Conservation (phyloP, 169 alveolate genomes). For the Cryptosporidium felis region DNA sequence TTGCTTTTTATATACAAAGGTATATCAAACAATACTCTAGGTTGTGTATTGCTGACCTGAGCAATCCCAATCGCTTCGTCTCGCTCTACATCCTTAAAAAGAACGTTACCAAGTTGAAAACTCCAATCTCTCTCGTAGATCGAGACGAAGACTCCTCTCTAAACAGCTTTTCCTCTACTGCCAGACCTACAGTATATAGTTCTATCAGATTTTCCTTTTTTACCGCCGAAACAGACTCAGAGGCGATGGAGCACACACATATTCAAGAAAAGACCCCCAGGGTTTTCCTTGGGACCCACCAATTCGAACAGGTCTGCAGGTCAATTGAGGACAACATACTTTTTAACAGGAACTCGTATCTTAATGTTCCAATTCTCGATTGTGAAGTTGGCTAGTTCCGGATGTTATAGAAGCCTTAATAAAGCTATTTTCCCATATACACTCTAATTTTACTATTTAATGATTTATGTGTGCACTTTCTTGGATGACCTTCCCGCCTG, state of each 20-base stretch:
- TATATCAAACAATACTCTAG: constrained; percentile 1
- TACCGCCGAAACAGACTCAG: too few species aligned
- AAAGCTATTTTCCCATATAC: too few species aligned
- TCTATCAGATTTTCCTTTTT: not conserved
- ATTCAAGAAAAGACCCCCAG: too few species aligned
- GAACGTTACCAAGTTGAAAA: not conserved
- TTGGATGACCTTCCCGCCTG: too few species aligned
- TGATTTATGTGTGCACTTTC: too few species aligned
- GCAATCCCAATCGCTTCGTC: not conserved
- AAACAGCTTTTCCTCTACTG: not conserved
- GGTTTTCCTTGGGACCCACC: too few species aligned
- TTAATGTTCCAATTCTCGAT: not conserved
- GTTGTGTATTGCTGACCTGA: not conserved
- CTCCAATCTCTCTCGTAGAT: not conserved
- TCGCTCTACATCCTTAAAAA: not conserved
- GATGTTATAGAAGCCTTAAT: too few species aligned
- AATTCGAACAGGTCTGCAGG: not conserved
- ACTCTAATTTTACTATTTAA: too few species aligned
- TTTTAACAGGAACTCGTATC: not conserved
- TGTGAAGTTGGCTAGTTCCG: too few species aligned
- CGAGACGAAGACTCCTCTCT: not conserved
- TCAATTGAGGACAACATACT: not conserved
- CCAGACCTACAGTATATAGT: not conserved
- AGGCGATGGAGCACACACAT: too few species aligned
- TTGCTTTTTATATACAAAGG: constrained; percentile 5